Evolutionary conservation across 106 monocot genomes (phyloP).

Genomic region (Narthecium ossifragum): DNA sequence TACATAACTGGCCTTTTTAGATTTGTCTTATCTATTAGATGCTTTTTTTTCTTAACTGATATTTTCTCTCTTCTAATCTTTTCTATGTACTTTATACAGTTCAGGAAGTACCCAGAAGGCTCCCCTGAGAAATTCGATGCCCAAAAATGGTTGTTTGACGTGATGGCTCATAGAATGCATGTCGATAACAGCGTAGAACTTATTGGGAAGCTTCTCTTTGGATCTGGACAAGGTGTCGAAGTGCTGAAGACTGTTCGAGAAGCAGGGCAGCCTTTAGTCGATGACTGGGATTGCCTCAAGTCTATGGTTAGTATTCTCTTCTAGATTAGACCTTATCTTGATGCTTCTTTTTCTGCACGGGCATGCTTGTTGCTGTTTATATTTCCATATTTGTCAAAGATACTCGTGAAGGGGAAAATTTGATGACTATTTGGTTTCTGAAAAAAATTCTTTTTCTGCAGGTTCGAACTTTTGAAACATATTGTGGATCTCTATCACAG

Average conservation of each 20-base stretch:
- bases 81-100: constrained; percentile 25
- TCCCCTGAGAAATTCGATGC: constrained; percentile 52
- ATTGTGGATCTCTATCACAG: constrained; percentile 88
- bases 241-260: constrained; percentile 50
- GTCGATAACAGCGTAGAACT: constrained; percentile 75
- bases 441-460: constrained; percentile 11
- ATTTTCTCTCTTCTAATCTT: neutral
- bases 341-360: neutral
- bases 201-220: constrained; percentile 80
- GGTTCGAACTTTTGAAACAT: constrained; percentile 76
- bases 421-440: neutral
- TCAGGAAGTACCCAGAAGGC: constrained; percentile 34
- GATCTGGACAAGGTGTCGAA: constrained; percentile 34
- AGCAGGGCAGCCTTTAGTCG: constrained; percentile 62
- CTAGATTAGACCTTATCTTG: neutral
- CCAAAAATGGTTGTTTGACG: constrained; percentile 52
- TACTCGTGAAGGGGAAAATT: neutral
- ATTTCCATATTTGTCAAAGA: neutral
- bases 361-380: neutral
- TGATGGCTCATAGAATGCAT: constrained; percentile 75
- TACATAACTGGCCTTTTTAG: too few relatives aligned
- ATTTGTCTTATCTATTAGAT: too few relatives aligned
- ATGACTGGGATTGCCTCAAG: constrained; percentile 92
- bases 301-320: constrained; percentile 44
- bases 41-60: neutral